phyloP scores from a whole-genome alignment of 1,139 yeast species.

The Yamadazyma atlantica region DNA sequence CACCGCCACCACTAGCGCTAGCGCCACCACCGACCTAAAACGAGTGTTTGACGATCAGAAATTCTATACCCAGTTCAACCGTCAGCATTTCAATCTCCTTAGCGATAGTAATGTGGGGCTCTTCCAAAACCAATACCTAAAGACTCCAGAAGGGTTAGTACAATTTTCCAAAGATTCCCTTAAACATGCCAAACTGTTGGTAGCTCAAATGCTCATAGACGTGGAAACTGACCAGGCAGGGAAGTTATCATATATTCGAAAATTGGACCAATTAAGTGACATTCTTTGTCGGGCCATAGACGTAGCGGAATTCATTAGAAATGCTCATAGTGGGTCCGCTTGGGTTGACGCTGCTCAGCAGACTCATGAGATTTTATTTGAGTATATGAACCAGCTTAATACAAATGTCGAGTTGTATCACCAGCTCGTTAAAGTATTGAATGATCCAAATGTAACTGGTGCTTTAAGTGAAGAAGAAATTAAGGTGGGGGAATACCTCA shows the following conservation, averaged over 20 bases:
- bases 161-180: conserved; percentile 68
- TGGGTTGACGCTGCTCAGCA: conserved; percentile 83
- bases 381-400: conserved; percentile 89
- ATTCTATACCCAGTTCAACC: conserved; percentile 38
- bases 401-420: conserved; percentile 75
- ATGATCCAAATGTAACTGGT: conserved; percentile 34
- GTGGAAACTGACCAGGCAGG: conserved; percentile 42
- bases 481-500: conserved; percentile 75
- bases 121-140: conserved; percentile 68
- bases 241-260: conserved; percentile 53
- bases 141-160: conserved; percentile 67
- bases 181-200: conserved; percentile 60
- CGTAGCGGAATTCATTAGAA: conserved; percentile 88
- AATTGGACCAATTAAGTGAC: conserved; percentile 84
- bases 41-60: conserved; percentile 48
- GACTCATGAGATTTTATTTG: conserved; percentile 87
- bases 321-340: conserved; percentile 73
- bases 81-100: conserved; percentile 15
- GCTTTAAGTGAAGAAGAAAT: conserved; percentile 67
- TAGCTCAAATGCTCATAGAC: conserved; percentile 52
- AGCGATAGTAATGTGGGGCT: conserved; percentile 46
- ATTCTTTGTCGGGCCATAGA: conserved; percentile 90
- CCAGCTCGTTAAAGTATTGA: conserved; percentile 56
- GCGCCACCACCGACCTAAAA: background rate
- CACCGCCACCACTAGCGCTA: background rate